A percentile compares a stretch with the other conserved stretches of the same genome.
Conservation (phyloP, 1,139 yeast genomes). For the Candida tetrigidarum region DNA sequence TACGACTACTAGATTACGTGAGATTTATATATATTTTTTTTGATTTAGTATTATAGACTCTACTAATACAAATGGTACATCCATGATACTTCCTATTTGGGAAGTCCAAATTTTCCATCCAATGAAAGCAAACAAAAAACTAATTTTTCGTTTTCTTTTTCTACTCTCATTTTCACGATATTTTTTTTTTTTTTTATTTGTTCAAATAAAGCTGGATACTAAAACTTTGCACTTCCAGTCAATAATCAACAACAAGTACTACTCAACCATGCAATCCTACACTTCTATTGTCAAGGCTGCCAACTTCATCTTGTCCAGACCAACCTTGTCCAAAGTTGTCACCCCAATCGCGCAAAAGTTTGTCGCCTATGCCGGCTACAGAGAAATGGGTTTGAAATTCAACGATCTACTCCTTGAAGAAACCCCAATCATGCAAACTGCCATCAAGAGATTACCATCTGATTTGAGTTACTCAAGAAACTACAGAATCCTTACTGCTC, state of each 20-base stretch:
- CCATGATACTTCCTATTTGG: constrained; percentile 22
- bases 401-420: constrained; percentile 91
- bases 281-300: constrained; percentile 84
- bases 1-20: constrained; percentile 33
- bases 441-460: constrained; percentile 84
- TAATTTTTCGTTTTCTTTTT: constrained; percentile 14
- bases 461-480: constrained; percentile 87
- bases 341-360: constrained; percentile 82
- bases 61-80: neutral
- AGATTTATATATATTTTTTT: neutral
- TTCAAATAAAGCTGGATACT: too few relatives aligned
- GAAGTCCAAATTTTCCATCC: constrained; percentile 26
- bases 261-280: constrained; percentile 62
- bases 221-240: neutral
- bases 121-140: constrained; percentile 23
- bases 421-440: constrained; percentile 84
- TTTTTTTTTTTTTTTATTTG: neutral
- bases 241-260: neutral
- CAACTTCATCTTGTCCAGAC: constrained; percentile 81
- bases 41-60: neutral
- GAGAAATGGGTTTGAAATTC: constrained; percentile 87
- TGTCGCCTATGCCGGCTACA: constrained; percentile 82
- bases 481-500: constrained; percentile 90
- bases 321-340: constrained; percentile 72
- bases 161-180: constrained; percentile 3